Evolutionary conservation across 148 eudicot genomes (phyloP), one percentile per base, ranked within the genome.

Genomic region (Chenopodium suecicum): DNA sequence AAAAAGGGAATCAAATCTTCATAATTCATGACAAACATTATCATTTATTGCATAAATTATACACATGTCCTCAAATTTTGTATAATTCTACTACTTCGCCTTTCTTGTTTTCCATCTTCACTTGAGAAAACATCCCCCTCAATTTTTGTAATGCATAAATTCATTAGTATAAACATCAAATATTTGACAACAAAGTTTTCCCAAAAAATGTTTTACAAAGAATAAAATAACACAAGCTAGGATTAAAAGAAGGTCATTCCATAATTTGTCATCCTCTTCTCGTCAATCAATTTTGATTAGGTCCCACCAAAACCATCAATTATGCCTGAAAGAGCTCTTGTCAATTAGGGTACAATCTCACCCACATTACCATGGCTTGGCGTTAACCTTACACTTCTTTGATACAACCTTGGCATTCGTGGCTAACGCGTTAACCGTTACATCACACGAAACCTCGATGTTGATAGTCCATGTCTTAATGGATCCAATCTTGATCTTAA

Each of bases 391-490:
- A 82, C 98, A 94, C 17, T 84, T 70, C 73, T 87, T 86, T 0
- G 90, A 86, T n/a, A 94, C 89, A 11, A 94, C 89, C 80, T 86
- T 89, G 3, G 95, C 90, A 10, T 74, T 80, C 37, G 79, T 78
- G 68, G 88, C 85, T 54, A 93, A 86, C 54, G 78, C 87, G 81
- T 88, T 88, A 32, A 93, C 85, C 22, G 84, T 78, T 52, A 94
- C 82, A 27, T 86, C 89, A 64, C 97, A 94, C 50, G 84, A 81
- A 0, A 90, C 90, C 81, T 89, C 92, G 70, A 90, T 89, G 66
- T 86, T 88, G 22, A 91, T 76, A 44, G 83, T 84, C 98, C 97
- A 91, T 37, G 94, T 88, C 85, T 86, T 94, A 12, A 91, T 77
- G 76, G 87, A 73, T 10, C 98, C 97, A 7, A 94, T 25, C 83